Evolutionary conservation across 2,329 filamentous ascomycete genomes (phyloP).

Genomic region (Cercospora zeae-maydis): DNA sequence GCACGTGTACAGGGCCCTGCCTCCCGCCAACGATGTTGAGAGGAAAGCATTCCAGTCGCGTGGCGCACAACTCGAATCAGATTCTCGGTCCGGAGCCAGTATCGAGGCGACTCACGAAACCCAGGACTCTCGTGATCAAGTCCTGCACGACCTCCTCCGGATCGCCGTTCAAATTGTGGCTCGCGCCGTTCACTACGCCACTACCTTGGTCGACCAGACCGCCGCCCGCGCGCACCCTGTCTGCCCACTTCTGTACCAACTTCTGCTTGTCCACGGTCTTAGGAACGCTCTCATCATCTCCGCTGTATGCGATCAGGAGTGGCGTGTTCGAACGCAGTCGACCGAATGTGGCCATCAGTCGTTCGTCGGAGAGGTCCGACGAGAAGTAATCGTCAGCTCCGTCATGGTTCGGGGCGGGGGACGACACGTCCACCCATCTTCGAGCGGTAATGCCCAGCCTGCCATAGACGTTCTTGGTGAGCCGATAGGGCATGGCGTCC

Average conservation of each 20-base stretch:
- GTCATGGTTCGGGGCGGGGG: constrained; percentile 52
- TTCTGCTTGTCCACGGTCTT: constrained; percentile 54
- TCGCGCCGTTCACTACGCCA: constrained; percentile 49
- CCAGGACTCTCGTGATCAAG: constrained; percentile 50
- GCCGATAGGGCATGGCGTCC: constrained; percentile 52
- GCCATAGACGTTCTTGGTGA: constrained; percentile 33
- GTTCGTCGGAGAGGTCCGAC: constrained; percentile 63
- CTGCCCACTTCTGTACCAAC: constrained; percentile 57
- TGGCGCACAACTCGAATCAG: not conserved
- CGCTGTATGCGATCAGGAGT: constrained; percentile 63
- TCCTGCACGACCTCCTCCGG: constrained; percentile 47
- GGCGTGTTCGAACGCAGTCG: constrained; percentile 51
- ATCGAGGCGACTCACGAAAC: constrained; percentile 39
- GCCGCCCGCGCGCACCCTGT: constrained; percentile 42
- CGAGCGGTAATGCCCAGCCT: constrained; percentile 51
- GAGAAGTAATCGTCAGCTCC: constrained; percentile 87
- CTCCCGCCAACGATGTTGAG: no score
- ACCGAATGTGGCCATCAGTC: constrained; percentile 63
- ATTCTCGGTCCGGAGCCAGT: constrained; percentile 3
- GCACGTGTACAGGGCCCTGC: no score
- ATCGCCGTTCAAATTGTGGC: constrained; percentile 51
- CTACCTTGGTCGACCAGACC: constrained; percentile 48
- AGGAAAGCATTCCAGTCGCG: not conserved
- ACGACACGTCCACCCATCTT: constrained; percentile 57
- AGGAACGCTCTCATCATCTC: constrained; percentile 64